Percentiles rank a stretch among this genome's conserved stretches.
Conservation (phyloP, 352 stramenopile species). For the Phytophthora cactorum region DNA sequence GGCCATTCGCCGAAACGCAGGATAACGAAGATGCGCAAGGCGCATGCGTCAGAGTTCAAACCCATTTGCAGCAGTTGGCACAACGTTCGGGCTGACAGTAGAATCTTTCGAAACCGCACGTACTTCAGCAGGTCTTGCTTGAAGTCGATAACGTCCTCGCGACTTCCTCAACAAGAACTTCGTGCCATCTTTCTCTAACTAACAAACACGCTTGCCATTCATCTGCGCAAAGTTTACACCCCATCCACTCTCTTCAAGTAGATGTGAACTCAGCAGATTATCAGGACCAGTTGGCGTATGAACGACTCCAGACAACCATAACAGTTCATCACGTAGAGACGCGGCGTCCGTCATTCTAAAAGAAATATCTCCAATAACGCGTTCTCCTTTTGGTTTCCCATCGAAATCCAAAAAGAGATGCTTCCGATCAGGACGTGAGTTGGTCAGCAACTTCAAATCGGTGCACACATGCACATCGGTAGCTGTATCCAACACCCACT, state of each 20-base stretch:
- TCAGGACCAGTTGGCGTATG: not conserved
- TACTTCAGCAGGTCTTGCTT: conserved; percentile 1
- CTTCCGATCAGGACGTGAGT: not conserved
- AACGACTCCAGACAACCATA: not conserved
- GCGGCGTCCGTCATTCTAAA: too few relatives aligned
- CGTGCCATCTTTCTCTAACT: not conserved
- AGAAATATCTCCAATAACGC: not conserved
- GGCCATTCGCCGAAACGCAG: conserved; percentile 6
- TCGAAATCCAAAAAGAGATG: not conserved
- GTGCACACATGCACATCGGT: not conserved
- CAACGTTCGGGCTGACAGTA: too few relatives aligned
- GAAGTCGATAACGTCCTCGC: not conserved
- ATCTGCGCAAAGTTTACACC: not conserved
- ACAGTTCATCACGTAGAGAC: not conserved
- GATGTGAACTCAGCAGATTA: not conserved
- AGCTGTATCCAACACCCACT: not conserved
- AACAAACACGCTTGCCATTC: not conserved
- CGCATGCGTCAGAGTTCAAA: conserved; percentile 11
- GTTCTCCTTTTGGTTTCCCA: not conserved
- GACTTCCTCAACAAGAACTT: not conserved
- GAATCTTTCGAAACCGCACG: not conserved
- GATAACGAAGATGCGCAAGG: conserved; percentile 18
- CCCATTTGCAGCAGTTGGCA: not conserved
- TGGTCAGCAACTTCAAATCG: not conserved
- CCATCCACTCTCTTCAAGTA: conserved; percentile 1